Evolutionary conservation across 1,284 basidiomycete species (phyloP).

Genomic region (Agaricales sp.): DNA sequence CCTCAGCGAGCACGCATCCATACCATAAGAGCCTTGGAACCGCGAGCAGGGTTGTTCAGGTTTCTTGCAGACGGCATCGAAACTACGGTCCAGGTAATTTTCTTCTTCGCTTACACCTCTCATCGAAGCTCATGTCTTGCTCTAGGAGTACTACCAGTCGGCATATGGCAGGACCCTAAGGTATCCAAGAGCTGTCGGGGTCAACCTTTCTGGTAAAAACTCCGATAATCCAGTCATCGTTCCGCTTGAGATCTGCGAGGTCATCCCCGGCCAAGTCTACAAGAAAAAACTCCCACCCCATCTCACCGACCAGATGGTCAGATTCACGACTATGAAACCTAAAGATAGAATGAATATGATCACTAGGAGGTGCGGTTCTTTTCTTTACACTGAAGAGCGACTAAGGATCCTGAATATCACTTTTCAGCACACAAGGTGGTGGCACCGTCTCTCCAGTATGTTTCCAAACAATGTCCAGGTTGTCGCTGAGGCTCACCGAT

Average conservation of each 20-base stretch:
- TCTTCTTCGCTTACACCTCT: too few species aligned
- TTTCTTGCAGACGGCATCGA: neutral
- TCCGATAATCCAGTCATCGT: slow-evolving; percentile 23
- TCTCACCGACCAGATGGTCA: slow-evolving; percentile 26
- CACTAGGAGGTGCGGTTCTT: too few species aligned
- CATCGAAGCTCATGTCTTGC: too few species aligned
- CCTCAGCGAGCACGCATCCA: neutral
- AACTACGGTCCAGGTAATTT: too few species aligned
- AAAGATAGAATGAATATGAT: slow-evolving; percentile 25
- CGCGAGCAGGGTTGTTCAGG: neutral
- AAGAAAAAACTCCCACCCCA: slow-evolving; percentile 31
- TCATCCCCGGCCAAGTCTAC: slow-evolving; percentile 37
- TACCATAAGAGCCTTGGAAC: neutral
- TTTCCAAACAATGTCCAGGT: too few species aligned
- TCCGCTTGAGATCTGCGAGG: slow-evolving; percentile 37
- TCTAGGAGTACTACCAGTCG: slow-evolving; percentile 26
- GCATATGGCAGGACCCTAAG: slow-evolving; percentile 20
- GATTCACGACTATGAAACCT: slow-evolving; percentile 32
- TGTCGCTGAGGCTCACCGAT: too few species aligned
- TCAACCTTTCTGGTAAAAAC: slow-evolving; percentile 19
- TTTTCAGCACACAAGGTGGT: too few species aligned
- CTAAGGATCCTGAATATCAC: too few species aligned
- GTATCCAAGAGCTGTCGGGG: slow-evolving; percentile 28
- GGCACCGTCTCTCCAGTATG: too few species aligned
- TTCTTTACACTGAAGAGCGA: too few species aligned